Evolutionary conservation across 2,329 filamentous ascomycete genomes (phyloP), one percentile per base, ranked within the genome.

Genomic region (Aspergillus ochraceoroseus): DNA sequence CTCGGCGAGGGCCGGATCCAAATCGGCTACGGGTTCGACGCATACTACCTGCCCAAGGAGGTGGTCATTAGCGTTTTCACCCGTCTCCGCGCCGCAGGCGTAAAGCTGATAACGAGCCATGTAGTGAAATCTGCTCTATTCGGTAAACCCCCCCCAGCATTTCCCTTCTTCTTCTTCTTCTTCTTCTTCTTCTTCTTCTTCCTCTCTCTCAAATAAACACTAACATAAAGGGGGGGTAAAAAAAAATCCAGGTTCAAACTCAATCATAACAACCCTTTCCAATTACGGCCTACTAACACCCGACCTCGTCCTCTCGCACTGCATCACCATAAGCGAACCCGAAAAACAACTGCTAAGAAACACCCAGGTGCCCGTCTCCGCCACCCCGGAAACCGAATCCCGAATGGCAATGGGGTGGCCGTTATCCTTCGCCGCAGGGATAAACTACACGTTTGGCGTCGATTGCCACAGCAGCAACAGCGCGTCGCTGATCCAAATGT

Each of bases 401-500:
- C 56, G 61, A 30, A 62, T 62, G 59, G 56, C 49, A 3, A 54
- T 55, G 32, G 58, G 58, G 38, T 53, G 9, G 48, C 51, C 14
- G 47, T 60, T 28, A 51, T 47, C 5, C 57, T 62, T 18, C 47
- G 48, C 11, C 38, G 49, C 1, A 51, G 45, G 8, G n/a, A n/a
- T n/a, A n/a, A n/a, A n/a, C n/a, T n/a, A n/a, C n/a, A n/a, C n/a
- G n/a, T n/a, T 64, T 2, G 61, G 61, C 2, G 46, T 61, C 7
- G 60, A 64, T 43, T 63, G 56, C 32, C 58, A 64, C 44, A 53
- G n/a, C n/a, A n/a, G n/a, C n/a, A n/a, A n/a, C n/a, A n/a, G n/a
- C n/a, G n/a, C n/a, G n/a, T n/a, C n/a, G n/a, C n/a, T n/a, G n/a
- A n/a, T n/a, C n/a, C n/a, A n/a, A n/a, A n/a, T n/a, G n/a, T n/a